phyloP scores from a whole-genome alignment of 2,329 filamentous ascomycete genomes.

The Seiridium cupressi region DNA sequence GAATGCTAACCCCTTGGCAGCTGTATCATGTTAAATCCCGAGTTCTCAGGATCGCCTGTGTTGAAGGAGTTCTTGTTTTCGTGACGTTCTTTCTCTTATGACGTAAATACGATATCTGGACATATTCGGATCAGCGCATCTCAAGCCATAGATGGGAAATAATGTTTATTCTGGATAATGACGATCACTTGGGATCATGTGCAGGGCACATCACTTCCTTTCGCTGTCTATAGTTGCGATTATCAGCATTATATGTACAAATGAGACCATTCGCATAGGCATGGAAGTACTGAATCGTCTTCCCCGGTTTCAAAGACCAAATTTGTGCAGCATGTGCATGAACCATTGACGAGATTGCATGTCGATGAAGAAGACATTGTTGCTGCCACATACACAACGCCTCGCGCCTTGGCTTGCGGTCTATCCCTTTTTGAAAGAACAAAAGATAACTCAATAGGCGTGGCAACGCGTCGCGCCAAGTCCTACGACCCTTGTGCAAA shows the following conservation, averaged over 20 bases:
- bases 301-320: background rate
- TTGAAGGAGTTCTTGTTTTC: slow-evolving; percentile 87
- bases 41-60: slow-evolving; percentile 88
- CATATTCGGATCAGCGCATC: background rate
- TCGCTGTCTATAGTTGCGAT: background rate
- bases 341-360: background rate
- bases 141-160: background rate
- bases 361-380: background rate
- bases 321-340: background rate
- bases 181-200: background rate
- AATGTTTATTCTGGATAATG: background rate
- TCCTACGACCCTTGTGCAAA: background rate
- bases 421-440: background rate
- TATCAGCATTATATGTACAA: background rate
- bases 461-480: too few relatives aligned
- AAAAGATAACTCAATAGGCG: too few relatives aligned
- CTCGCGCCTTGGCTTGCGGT: background rate
- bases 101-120: background rate
- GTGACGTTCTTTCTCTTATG: slow-evolving; percentile 25
- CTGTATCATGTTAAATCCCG: slow-evolving; percentile 87
- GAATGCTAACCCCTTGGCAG: slow-evolving; percentile 38
- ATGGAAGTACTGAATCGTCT: background rate
- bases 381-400: background rate
- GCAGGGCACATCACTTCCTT: background rate
- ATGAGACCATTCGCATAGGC: background rate